These are phyloP conservation scores for Leccinum griseonigrum DNA, from an alignment of 1,284 basidiomycete species.

Conservation along the genomic window DNA sequence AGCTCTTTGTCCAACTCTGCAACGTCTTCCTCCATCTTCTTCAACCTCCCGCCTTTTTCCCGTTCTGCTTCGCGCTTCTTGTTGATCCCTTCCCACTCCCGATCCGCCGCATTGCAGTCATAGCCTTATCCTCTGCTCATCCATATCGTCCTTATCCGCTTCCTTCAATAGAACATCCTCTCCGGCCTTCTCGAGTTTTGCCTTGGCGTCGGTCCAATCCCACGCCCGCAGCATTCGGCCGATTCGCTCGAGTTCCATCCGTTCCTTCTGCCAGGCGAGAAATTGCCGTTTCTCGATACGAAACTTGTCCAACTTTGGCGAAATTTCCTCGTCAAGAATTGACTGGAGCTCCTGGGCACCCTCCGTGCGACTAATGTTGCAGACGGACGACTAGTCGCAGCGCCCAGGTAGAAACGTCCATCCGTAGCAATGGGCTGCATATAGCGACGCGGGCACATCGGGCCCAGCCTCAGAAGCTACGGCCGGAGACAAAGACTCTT, in stretches of 20 bases:
- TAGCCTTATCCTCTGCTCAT: constrained; percentile 55
- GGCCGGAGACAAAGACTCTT: neutral
- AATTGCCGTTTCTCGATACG: constrained; percentile 89
- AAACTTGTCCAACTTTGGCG: constrained; percentile 91
- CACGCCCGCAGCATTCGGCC: constrained; percentile 83
- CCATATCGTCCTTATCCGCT: constrained; percentile 43
- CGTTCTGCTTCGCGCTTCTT: constrained; percentile 66
- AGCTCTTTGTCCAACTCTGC: constrained; percentile 80
- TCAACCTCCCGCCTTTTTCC: constrained; percentile 73
- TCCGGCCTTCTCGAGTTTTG: constrained; percentile 46
- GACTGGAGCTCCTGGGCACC: constrained; percentile 72
- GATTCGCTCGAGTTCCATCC: constrained; percentile 87
- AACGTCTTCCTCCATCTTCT: constrained; percentile 75
- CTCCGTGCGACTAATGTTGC: neutral
- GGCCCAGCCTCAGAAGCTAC: neutral
- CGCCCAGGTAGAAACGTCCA: neutral
- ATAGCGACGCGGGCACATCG: neutral
- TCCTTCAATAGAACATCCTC: constrained; percentile 53
- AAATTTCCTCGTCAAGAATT: constrained; percentile 87
- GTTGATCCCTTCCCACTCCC: constrained; percentile 53
- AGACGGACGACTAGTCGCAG: constrained; percentile 1
- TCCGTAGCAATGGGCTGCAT: neutral
- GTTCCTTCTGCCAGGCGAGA: constrained; percentile 89
- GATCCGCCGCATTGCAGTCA: constrained; percentile 50
- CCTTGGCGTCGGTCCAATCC: constrained; percentile 74